phyloP scores from a whole-genome alignment of 2,329 filamentous ascomycete genomes.

The Apiospora koreana region DNA sequence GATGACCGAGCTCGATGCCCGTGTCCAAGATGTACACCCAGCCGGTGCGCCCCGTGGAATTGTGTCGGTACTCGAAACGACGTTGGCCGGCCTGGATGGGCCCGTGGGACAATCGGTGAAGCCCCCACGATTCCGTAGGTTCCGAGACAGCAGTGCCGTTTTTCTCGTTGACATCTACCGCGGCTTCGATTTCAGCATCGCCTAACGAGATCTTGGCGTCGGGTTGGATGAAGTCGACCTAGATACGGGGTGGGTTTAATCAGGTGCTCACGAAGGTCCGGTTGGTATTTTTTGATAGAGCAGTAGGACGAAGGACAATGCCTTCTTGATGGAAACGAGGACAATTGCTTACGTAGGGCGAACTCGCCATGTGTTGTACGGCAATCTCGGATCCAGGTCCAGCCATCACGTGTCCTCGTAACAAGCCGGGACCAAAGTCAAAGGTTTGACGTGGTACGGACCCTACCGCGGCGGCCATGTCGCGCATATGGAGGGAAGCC shows the following conservation, averaged over 20 bases:
- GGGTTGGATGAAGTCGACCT: conserved; percentile 4
- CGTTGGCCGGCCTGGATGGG: not conserved
- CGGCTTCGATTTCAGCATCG: not conserved
- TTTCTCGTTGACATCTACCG: too few species aligned
- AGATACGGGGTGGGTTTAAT: not conserved
- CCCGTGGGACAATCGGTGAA: not conserved
- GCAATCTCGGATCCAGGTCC: not conserved
- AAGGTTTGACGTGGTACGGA: not conserved
- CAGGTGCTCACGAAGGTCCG: not conserved
- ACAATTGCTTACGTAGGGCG: not conserved
- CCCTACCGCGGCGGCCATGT: not conserved
- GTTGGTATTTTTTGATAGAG: not conserved
- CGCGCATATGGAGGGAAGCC: not conserved
- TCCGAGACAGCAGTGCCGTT: not conserved
- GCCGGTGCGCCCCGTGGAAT: conserved; percentile 11
- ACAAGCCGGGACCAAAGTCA: not conserved
- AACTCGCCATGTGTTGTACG: not conserved
- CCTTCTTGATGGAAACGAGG: too few species aligned
- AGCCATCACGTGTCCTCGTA: not conserved
- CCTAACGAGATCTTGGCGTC: not conserved
- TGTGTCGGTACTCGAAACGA: not conserved
- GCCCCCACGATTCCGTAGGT: not conserved
- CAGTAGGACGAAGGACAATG: not conserved
- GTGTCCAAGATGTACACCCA: conserved; percentile 47
- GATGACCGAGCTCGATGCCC: conserved; percentile 40